Evolutionary conservation across 2,329 filamentous ascomycete species (phyloP).

Genomic region (Microcyclosporella mali): DNA sequence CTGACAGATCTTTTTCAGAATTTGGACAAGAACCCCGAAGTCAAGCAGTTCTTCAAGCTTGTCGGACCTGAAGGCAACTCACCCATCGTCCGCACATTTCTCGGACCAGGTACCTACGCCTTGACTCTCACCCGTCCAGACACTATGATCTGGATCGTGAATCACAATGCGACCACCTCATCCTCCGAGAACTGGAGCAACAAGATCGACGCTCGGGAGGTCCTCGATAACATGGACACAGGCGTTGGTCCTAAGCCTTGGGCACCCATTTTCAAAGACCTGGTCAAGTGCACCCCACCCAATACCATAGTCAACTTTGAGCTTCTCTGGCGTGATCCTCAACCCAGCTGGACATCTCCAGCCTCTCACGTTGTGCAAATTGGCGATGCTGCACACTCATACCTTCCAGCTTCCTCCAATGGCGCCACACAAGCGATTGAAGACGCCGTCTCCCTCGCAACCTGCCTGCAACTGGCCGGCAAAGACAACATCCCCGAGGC

Average conservation of each 20-base stretch:
- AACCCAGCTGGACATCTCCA: slow-evolving; percentile 41
- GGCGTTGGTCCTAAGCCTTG: slow-evolving; percentile 40
- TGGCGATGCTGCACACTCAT: slow-evolving; percentile 42
- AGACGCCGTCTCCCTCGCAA: slow-evolving; percentile 28
- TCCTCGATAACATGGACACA: slow-evolving; percentile 41
- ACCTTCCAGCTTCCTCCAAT: slow-evolving; percentile 41
- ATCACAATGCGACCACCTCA: slow-evolving; percentile 36
- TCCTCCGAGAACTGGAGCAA: slow-evolving; percentile 44
- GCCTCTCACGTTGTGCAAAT: slow-evolving; percentile 40
- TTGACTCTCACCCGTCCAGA: slow-evolving; percentile 42
- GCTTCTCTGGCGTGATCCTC: slow-evolving; percentile 43
- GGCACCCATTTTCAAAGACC: slow-evolving; percentile 42
- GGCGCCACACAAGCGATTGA: slow-evolving; percentile 46
- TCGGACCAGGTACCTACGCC: slow-evolving; percentile 40
- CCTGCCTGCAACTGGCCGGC: slow-evolving; percentile 5
- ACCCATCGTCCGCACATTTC: slow-evolving; percentile 42
- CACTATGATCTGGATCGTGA: slow-evolving; percentile 47
- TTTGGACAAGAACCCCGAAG: slow-evolving; percentile 41
- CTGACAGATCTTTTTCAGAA: slow-evolving; percentile 32
- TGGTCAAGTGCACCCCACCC: slow-evolving; percentile 39
- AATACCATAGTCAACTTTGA: slow-evolving; percentile 47
- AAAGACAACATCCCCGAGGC: slow-evolving; percentile 17
- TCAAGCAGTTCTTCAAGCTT: slow-evolving; percentile 44
- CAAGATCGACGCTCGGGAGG: slow-evolving; percentile 42
- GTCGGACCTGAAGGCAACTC: slow-evolving; percentile 33